A percentile compares a stretch with the other conserved stretches of the same genome.
phyloP scores from a whole-genome alignment of 176 grass and related monocot genomes.

The Raddia distichophylla region DNA sequence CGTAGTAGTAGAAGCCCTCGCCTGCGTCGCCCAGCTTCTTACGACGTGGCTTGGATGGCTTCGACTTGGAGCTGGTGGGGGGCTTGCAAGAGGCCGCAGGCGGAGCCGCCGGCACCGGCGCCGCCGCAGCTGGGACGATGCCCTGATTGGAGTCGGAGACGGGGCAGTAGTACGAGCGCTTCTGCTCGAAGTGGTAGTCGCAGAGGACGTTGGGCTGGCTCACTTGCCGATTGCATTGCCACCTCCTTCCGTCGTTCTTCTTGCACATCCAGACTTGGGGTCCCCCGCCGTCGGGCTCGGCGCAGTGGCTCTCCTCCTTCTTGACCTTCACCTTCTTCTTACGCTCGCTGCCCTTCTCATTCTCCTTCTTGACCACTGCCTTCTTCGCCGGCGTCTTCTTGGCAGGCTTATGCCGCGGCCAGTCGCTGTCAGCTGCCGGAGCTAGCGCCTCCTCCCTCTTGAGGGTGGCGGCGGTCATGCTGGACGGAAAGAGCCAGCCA shows the following conservation, averaged over 20 bases:
- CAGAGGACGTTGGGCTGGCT: slow-evolving; percentile 44
- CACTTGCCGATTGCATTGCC: slow-evolving; percentile 37
- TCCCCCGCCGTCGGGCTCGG: too few species aligned
- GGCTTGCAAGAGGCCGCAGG: slow-evolving; percentile 3
- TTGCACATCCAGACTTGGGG: slow-evolving; percentile 24
- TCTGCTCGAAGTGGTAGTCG: slow-evolving; percentile 40
- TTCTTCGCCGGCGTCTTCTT: slow-evolving; percentile 11
- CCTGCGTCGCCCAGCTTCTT: background rate
- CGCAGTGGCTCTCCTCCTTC: background rate
- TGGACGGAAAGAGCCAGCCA: slow-evolving; percentile 40
- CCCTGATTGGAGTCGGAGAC: background rate
- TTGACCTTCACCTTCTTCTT: slow-evolving; percentile 28
- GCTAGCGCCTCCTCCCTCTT: background rate
- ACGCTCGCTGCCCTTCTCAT: background rate
- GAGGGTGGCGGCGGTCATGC: background rate
- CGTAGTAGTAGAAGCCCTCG: slow-evolving; percentile 55
- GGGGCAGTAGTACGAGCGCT: slow-evolving; percentile 26
- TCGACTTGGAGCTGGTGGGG: background rate
- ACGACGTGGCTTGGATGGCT: slow-evolving; percentile 20
- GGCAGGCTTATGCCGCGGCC: background rate
- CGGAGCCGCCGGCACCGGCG: background rate
- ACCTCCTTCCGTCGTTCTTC: slow-evolving; percentile 58
- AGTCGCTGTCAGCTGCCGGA: background rate
- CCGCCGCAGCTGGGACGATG: background rate
- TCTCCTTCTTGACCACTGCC: background rate